Evolutionary conservation across 257 asterid species (phyloP).

Genomic region (Fraxinus excelsior): DNA sequence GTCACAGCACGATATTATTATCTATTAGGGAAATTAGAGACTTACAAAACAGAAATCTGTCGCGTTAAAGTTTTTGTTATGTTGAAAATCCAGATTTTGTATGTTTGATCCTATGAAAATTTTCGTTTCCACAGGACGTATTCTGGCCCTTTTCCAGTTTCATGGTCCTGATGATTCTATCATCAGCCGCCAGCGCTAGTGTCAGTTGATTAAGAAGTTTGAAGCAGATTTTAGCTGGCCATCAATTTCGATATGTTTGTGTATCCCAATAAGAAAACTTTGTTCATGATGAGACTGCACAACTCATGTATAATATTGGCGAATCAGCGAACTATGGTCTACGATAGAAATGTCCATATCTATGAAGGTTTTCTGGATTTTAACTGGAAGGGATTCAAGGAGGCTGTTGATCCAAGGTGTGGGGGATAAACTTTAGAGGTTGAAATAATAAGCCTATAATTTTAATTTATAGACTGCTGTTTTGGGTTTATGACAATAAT

Average conservation of each 20-base stretch:
- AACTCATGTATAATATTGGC: neutral
- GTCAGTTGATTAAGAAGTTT: conserved; percentile 9
- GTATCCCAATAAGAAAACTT: neutral
- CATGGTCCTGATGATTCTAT: conserved; percentile 15
- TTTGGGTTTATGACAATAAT: conserved; percentile 21
- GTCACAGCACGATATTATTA: neutral
- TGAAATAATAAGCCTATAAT: conserved; percentile 23
- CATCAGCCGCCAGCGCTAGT: conserved; percentile 20
- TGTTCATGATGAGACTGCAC: conserved; percentile 12
- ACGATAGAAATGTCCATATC: neutral
- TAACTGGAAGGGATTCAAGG: conserved; percentile 18
- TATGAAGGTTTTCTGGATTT: conserved; percentile 13
- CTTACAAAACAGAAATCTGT: neutral
- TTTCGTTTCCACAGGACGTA: neutral
- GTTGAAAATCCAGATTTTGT: neutral
- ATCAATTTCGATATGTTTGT: conserved; percentile 5
- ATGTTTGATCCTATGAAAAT: neutral
- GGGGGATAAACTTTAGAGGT: conserved; percentile 12
- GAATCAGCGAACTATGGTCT: conserved; percentile 1
- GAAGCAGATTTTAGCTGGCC: conserved; percentile 25
- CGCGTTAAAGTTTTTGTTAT: neutral
- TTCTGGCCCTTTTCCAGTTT: neutral
- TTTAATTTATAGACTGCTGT: conserved; percentile 10
- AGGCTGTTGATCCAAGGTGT: conserved; percentile 21
- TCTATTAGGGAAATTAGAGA: neutral